These are phyloP conservation scores for Trichosporon sp. DNA, from an alignment of 1,284 basidiomycete species.

Conservation along the genomic window DNA sequence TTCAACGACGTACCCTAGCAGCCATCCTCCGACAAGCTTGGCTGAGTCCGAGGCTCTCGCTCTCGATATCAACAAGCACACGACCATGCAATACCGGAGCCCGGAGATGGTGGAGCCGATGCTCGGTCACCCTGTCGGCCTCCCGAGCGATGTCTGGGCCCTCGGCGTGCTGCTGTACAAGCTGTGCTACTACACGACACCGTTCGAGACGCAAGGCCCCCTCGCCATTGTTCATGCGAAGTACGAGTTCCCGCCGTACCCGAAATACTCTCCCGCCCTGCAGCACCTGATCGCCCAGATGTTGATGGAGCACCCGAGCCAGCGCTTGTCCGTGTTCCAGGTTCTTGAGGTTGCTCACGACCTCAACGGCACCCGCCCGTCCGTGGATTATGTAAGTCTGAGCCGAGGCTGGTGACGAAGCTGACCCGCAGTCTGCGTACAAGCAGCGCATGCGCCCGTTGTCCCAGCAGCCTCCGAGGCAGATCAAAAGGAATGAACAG, in stretches of 20 bases:
- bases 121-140: constrained; percentile 45
- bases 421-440: background rate
- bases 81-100: constrained; percentile 90
- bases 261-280: constrained; percentile 82
- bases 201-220: constrained; percentile 94
- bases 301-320: constrained; percentile 77
- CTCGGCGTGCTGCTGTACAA: constrained; percentile 74
- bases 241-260: constrained; percentile 88
- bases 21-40: constrained; percentile 64
- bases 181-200: constrained; percentile 96
- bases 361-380: constrained; percentile 75
- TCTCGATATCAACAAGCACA: constrained; percentile 87
- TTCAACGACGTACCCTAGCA: constrained; percentile 72
- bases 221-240: constrained; percentile 95
- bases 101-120: constrained; percentile 91
- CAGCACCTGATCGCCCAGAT: constrained; percentile 85
- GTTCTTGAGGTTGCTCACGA: constrained; percentile 69
- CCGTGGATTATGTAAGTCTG: constrained; percentile 60
- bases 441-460: background rate
- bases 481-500: background rate
- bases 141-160: constrained; percentile 67
- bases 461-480: background rate
- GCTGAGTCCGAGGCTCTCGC: constrained; percentile 83
- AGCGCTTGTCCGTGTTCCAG: constrained; percentile 77
- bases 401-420: background rate